These are phyloP conservation scores for Diaporthe sp. DNA, from an alignment of 2,329 filamentous ascomycete species.

Conservation along the genomic window DNA sequence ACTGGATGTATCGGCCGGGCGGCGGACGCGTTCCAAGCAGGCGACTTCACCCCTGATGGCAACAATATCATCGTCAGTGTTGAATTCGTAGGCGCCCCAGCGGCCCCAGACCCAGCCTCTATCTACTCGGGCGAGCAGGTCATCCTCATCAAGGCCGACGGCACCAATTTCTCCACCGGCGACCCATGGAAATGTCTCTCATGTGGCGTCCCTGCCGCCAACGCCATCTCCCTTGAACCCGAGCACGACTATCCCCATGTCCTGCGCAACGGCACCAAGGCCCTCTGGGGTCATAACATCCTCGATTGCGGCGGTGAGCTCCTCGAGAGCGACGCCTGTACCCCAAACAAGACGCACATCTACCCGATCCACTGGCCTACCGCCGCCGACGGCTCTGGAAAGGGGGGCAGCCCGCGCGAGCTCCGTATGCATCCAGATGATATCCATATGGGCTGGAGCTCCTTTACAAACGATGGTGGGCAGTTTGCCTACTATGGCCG, in stretches of 20 bases:
- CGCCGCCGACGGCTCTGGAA: slow-evolving; percentile 48
- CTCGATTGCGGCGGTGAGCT: slow-evolving; percentile 54
- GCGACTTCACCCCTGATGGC: slow-evolving; percentile 58
- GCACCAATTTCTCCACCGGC: slow-evolving; percentile 57
- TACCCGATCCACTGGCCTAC: slow-evolving; percentile 56
- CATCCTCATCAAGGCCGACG: slow-evolving; percentile 59
- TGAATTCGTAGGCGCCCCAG: slow-evolving; percentile 59
- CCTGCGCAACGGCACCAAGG: slow-evolving; percentile 55
- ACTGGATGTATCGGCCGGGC: slow-evolving; percentile 55
- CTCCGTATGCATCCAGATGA: slow-evolving; percentile 62
- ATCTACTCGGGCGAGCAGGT: slow-evolving; percentile 59
- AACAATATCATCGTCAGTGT: slow-evolving; percentile 57
- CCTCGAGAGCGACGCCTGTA: slow-evolving; percentile 54
- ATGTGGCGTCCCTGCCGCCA: slow-evolving; percentile 56
- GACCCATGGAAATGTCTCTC: slow-evolving; percentile 63
- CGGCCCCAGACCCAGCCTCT: slow-evolving; percentile 54
- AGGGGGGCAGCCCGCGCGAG: slow-evolving; percentile 51
- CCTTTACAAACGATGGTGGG: slow-evolving; percentile 47
- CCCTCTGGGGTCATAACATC: slow-evolving; percentile 52
- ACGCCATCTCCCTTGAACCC: slow-evolving; percentile 41
- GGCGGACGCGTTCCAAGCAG: slow-evolving; percentile 44
- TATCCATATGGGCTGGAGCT: slow-evolving; percentile 58
- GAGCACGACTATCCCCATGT: slow-evolving; percentile 56
- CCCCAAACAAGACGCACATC: slow-evolving; percentile 53
- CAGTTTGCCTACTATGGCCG: slow-evolving; percentile 41